Evolutionary conservation across 2,329 filamentous ascomycete species (phyloP).

Genomic region (Xylaria sp.): DNA sequence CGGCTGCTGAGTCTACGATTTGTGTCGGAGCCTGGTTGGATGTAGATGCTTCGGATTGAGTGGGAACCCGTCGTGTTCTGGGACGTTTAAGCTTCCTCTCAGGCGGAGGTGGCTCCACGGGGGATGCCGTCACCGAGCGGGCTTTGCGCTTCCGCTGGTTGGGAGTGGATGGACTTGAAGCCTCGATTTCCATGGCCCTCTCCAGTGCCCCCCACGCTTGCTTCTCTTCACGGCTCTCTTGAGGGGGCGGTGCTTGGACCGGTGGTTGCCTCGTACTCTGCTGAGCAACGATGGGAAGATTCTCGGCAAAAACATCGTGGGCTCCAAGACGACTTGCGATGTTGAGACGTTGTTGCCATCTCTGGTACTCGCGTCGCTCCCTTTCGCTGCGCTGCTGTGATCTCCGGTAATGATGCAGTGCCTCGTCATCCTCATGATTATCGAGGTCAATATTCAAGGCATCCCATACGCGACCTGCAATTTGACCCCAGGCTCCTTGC

Average conservation of each 20-base stretch:
- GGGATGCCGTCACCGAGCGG: constrained; percentile 73
- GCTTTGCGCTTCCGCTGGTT: constrained; percentile 75
- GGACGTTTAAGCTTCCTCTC: constrained; percentile 88
- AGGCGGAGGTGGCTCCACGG: constrained; percentile 69
- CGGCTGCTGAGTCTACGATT: constrained; percentile 27
- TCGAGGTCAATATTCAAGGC: constrained; percentile 78
- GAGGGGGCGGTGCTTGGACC: constrained; percentile 57
- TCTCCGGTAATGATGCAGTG: constrained; percentile 58
- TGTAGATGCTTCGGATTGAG: constrained; percentile 54
- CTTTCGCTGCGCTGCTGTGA: constrained; percentile 60
- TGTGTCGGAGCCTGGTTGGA: constrained; percentile 38
- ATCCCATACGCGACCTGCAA: constrained; percentile 67
- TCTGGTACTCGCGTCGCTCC: constrained; percentile 63
- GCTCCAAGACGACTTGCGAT: constrained; percentile 83
- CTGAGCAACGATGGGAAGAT: constrained; percentile 61
- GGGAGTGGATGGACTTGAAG: constrained; percentile 48
- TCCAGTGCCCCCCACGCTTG: constrained; percentile 92
- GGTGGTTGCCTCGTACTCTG: constrained; percentile 62
- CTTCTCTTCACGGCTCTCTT: constrained; percentile 79
- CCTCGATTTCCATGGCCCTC: constrained; percentile 74
- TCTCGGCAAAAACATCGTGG: constrained; percentile 71
- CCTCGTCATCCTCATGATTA: constrained; percentile 79
- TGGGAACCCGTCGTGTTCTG: constrained; percentile 71
- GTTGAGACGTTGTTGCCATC: constrained; percentile 83
- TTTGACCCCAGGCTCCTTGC: constrained; percentile 82